Evolutionary conservation across 495 filamentous ascomycete species (phyloP).

Genomic region (Aspergillus nidulans): DNA sequence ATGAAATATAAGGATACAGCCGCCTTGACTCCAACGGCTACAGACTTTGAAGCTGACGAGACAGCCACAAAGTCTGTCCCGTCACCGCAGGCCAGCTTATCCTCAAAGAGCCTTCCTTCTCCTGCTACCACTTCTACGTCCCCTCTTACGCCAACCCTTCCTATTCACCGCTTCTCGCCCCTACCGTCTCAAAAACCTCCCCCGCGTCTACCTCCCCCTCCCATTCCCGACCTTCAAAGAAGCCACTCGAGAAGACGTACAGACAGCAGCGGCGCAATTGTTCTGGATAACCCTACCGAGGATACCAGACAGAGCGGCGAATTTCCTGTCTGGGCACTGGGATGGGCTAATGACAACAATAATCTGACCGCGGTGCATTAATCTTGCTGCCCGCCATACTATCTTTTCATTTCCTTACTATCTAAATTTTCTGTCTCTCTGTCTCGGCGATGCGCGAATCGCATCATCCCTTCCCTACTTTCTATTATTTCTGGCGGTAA

Average conservation of each 20-base stretch:
- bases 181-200: slow-evolving; percentile 37
- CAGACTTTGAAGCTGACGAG: slow-evolving; percentile 35
- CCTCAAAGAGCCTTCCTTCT: slow-evolving; percentile 38
- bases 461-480: neutral
- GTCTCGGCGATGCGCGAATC: neutral
- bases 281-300: slow-evolving; percentile 21
- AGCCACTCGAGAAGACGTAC: slow-evolving; percentile 41
- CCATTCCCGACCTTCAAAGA: slow-evolving; percentile 33
- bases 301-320: slow-evolving; percentile 25
- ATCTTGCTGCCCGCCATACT: neutral
- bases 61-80: slow-evolving; percentile 30
- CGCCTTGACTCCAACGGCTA: slow-evolving; percentile 24
- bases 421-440: no score
- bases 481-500: neutral
- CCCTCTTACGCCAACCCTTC: slow-evolving; percentile 43
- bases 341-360: slow-evolving; percentile 32
- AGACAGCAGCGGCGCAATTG: slow-evolving; percentile 44
- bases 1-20: slow-evolving; percentile 25
- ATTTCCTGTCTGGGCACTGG: slow-evolving; percentile 40
- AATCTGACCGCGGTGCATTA: slow-evolving; percentile 37
- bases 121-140: slow-evolving; percentile 37
- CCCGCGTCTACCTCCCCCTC: slow-evolving; percentile 35
- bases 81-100: slow-evolving; percentile 34
- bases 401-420: neutral
- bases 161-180: slow-evolving; percentile 43